phyloP scores from a whole-genome alignment of 352 stramenopile species.

The Phytophthora fragariae region DNA sequence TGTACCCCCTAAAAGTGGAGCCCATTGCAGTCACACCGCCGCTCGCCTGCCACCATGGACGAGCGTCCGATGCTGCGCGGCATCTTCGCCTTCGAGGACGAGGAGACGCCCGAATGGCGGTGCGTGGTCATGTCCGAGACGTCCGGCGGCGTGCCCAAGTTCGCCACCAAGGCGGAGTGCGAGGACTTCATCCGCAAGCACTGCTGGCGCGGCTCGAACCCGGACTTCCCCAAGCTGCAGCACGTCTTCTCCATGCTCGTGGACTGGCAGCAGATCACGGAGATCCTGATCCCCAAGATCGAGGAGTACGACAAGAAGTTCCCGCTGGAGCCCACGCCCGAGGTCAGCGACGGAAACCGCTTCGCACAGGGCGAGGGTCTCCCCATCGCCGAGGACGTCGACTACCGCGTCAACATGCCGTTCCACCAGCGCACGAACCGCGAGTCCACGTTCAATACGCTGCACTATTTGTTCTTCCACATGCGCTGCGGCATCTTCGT shows the following conservation, averaged over 20 bases:
- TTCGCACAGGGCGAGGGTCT: slow-evolving; percentile 67
- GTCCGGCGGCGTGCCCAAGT: slow-evolving; percentile 82
- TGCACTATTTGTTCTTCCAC: slow-evolving; percentile 98
- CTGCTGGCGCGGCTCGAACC: slow-evolving; percentile 90
- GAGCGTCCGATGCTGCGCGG: slow-evolving; percentile 73
- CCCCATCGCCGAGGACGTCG: slow-evolving; percentile 63
- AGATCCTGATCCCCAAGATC: slow-evolving; percentile 83
- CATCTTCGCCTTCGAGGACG: slow-evolving; percentile 90
- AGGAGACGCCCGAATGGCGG: slow-evolving; percentile 84
- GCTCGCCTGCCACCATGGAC: slow-evolving; percentile 39
- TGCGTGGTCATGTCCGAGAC: slow-evolving; percentile 74
- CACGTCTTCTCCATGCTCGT: slow-evolving; percentile 94
- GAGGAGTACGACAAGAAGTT: slow-evolving; percentile 77
- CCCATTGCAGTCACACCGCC: not conserved
- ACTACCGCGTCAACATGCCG: slow-evolving; percentile 91
- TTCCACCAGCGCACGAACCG: slow-evolving; percentile 92
- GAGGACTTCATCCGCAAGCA: slow-evolving; percentile 90
- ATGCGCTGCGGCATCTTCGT: slow-evolving; percentile 99
- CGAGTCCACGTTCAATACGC: slow-evolving; percentile 93
- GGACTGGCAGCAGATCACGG: slow-evolving; percentile 86
- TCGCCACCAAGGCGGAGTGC: slow-evolving; percentile 88
- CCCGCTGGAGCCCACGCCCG: slow-evolving; percentile 45
- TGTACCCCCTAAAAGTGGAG: not conserved
- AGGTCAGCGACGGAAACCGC: slow-evolving; percentile 63
- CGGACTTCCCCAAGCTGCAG: slow-evolving; percentile 90